A percentile compares a stretch with the other conserved stretches of the same genome.
Evolutionary conservation across 148 eudicot genomes (phyloP).

Genomic region (Pouteria glomerata): DNA sequence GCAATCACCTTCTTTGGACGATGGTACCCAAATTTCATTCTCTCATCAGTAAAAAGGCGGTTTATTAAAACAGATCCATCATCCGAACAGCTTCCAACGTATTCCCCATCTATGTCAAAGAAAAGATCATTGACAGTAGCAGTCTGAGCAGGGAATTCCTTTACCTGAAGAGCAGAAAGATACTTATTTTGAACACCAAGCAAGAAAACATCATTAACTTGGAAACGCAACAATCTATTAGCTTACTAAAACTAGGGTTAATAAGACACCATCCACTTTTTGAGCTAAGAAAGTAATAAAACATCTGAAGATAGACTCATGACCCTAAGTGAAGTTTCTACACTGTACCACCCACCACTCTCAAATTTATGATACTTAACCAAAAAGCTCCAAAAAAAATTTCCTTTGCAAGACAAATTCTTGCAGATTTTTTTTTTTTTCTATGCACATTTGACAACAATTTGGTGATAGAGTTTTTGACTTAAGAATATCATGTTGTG

Average conservation of each 20-base stretch:
- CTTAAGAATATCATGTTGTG: neutral
- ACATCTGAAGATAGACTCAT: no score
- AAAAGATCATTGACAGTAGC: conserved; percentile 83
- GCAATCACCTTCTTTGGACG: conserved; percentile 96
- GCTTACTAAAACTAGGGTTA: neutral
- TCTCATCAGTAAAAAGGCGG: conserved; percentile 85
- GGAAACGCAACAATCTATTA: neutral
- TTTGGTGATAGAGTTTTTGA: neutral
- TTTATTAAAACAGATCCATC: conserved; percentile 85
- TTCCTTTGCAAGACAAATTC: no score
- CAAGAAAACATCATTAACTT: neutral
- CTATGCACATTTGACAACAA: neutral
- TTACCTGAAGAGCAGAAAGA: conserved; percentile 46
- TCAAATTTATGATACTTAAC: neutral
- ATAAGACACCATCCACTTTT: neutral
- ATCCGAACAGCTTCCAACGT: conserved; percentile 94
- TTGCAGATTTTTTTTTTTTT: neutral
- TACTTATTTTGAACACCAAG: neutral
- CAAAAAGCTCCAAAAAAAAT: neutral
- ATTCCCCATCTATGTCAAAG: conserved; percentile 93
- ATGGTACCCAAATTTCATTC: conserved; percentile 81
- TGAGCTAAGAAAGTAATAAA: neutral
- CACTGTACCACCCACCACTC: neutral
- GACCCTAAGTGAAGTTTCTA: neutral
- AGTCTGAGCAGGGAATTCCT: conserved; percentile 73